Percentiles rank a stretch among this genome's conserved stretches.
Evolutionary conservation across 768 basidiomycete species (phyloP).

Genomic region (Erythrobasidium yunnanense): DNA sequence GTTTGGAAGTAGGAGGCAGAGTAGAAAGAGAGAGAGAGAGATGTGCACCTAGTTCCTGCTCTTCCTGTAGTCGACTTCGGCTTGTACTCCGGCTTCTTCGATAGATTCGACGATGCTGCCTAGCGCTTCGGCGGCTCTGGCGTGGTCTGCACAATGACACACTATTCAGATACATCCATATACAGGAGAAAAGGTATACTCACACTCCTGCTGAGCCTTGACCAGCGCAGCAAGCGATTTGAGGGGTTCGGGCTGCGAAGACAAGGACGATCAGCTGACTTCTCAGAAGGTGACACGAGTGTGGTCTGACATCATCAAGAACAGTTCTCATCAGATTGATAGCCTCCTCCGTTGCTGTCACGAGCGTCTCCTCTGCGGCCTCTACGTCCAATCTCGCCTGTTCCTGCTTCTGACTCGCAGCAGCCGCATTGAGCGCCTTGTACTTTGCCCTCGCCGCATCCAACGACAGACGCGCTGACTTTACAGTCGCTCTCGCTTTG

Average conservation of each 20-base stretch:
- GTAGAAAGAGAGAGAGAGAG: no score
- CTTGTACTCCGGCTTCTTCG: slow-evolving; percentile 81
- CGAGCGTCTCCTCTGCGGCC: slow-evolving; percentile 65
- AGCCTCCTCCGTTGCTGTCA: slow-evolving; percentile 94
- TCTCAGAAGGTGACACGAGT: background rate
- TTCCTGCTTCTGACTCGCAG: slow-evolving; percentile 60
- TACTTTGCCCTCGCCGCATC: slow-evolving; percentile 64
- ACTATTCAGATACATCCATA: background rate
- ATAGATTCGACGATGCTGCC: slow-evolving; percentile 78
- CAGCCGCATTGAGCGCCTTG: slow-evolving; percentile 72
- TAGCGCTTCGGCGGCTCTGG: slow-evolving; percentile 57
- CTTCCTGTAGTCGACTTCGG: slow-evolving; percentile 84
- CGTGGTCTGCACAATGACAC: background rate
- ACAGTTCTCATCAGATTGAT: slow-evolving; percentile 50
- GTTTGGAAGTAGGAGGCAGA: no score
- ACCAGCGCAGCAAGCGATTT: slow-evolving; percentile 84
- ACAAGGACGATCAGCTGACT: background rate
- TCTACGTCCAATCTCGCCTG: slow-evolving; percentile 56
- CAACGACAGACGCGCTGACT: slow-evolving; percentile 40
- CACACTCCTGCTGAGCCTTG: slow-evolving; percentile 59
- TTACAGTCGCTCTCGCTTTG: slow-evolving; percentile 56
- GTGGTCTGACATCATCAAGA: slow-evolving; percentile 69
- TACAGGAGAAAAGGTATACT: slow-evolving; percentile 26
- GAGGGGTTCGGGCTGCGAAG: slow-evolving; percentile 73
- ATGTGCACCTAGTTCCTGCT: slow-evolving; percentile 5